phyloP scores from a whole-genome alignment of 1,284 basidiomycete species.

The Schizophyllum amplum region DNA sequence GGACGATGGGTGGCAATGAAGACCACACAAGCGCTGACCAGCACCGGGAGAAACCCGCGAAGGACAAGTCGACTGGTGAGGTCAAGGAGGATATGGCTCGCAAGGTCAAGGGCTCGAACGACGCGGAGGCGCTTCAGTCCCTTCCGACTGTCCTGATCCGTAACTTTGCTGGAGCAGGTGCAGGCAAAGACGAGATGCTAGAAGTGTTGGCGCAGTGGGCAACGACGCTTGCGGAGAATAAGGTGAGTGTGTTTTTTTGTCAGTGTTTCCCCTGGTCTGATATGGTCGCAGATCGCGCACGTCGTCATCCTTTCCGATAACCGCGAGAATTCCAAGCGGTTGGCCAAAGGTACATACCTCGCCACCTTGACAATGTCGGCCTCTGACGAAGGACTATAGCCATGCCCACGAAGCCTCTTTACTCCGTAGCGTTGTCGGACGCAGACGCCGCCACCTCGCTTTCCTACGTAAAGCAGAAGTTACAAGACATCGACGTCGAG shows the following conservation, averaged over 20 bases:
- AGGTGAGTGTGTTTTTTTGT: slow-evolving; percentile 34
- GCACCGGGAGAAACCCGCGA: slow-evolving; percentile 21
- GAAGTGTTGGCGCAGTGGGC: slow-evolving; percentile 82
- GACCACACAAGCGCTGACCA: slow-evolving; percentile 9
- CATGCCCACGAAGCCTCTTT: slow-evolving; percentile 81
- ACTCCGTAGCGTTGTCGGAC: slow-evolving; percentile 72
- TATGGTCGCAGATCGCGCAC: slow-evolving; percentile 61
- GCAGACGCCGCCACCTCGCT: slow-evolving; percentile 80
- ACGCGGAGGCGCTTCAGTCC: slow-evolving; percentile 44
- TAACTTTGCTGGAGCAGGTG: slow-evolving; percentile 65
- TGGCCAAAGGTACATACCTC: slow-evolving; percentile 59
- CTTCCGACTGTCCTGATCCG: slow-evolving; percentile 83
- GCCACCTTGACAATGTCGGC: neutral
- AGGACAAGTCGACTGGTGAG: slow-evolving; percentile 14
- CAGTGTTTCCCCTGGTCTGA: neutral
- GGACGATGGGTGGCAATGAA: slow-evolving; percentile 2
- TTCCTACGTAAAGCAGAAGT: slow-evolving; percentile 75
- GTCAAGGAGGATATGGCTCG: neutral
- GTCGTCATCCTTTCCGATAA: slow-evolving; percentile 91
- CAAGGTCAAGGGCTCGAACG: slow-evolving; percentile 23
- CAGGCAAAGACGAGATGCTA: slow-evolving; percentile 67
- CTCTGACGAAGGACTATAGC: slow-evolving; percentile 34
- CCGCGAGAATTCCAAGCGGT: slow-evolving; percentile 75
- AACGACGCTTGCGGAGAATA: slow-evolving; percentile 71
- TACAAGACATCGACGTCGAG: slow-evolving; percentile 51